Base-by-base conservation (phyloP, 2,329 filamentous ascomycete genomes). In the Colletotrichum acutatum region DNA sequence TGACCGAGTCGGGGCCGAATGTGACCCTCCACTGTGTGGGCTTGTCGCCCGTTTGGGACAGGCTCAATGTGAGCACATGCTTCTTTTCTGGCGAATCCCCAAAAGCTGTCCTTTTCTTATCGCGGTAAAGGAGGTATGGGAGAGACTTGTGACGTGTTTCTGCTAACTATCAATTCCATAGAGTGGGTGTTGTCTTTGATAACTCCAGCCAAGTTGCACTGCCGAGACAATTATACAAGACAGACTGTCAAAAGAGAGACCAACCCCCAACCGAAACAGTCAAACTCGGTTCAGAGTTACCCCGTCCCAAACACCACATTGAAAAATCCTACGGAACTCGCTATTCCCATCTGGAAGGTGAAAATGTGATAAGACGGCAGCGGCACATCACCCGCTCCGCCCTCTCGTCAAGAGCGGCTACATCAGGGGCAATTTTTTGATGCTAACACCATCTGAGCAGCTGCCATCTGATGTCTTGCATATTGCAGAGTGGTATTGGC, bases 1-100 rank as follows among this genome's bases (percentile, higher is more conserved):
- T 71, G 68, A 74, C 67, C 68, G 62, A 67, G 56, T 62, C 57
- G 68, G 34, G 37, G 68, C 61, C 71, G 71, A 72, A 42, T 74
- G 57, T 54, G 34, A 74, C 68, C 68, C 67, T 72, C 68, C 57
- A 52, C 32, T 52, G 14, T 12, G 30, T 26, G 42, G 26, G 9
- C 58, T 71, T 56, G 30, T 72, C 70, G 66, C 70, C 32, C 9
- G 16, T 60, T 60, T 42, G 6, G 60, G 42, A 34, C 30, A 54
- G 32, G 53, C 46, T 32, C 57, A 65, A 63, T 6, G 42, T 59
- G 66, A 65, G 42, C 70, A 72, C 70, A 70, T 72, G 70, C 32
- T 60, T 46, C 42, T 3, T 3, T 34, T 46, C 19, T 6, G 19
- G 46, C 42, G 53, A 52, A 49, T 30, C 9, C 42, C 16, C 12